These are phyloP conservation scores for Vachellia pachyceras DNA, from an alignment of 306 rosid species.

Conservation along the genomic window DNA sequence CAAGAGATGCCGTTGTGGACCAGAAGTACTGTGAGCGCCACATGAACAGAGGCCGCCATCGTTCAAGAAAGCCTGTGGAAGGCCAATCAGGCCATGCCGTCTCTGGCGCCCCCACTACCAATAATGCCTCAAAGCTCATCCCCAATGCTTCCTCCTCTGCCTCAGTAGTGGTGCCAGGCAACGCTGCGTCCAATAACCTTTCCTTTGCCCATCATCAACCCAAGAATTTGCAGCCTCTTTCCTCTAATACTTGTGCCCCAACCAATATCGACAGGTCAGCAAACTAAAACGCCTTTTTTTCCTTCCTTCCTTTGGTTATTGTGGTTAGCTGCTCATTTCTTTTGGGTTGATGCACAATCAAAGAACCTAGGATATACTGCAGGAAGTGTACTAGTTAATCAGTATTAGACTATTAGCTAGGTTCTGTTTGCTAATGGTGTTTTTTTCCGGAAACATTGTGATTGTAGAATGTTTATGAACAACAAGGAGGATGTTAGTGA, in stretches of 20 bases:
- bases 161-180: constrained; percentile 46
- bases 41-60: constrained; percentile 86
- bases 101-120: constrained; percentile 10
- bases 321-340: constrained; percentile 8
- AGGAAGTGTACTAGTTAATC: not conserved
- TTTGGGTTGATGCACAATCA: not conserved
- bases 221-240: constrained; percentile 57
- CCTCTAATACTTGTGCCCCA: constrained; percentile 58
- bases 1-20: constrained; percentile 53
- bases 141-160: constrained; percentile 48
- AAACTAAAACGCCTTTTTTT: not conserved
- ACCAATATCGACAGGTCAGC: constrained; percentile 66
- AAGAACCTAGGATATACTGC: constrained; percentile 15
- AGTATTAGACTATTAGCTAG: not conserved
- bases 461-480: constrained; percentile 66
- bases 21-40: constrained; percentile 59
- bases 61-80: constrained; percentile 99
- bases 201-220: constrained; percentile 55
- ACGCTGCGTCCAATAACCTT: constrained; percentile 51
- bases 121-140: constrained; percentile 44
- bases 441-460: not conserved
- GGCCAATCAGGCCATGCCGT: constrained; percentile 40
- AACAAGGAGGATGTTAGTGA: constrained; percentile 57
- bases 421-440: not conserved
- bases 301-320: not conserved